Conservation (phyloP, 768 basidiomycete genomes). For the Crassisporium funariophilum region DNA sequence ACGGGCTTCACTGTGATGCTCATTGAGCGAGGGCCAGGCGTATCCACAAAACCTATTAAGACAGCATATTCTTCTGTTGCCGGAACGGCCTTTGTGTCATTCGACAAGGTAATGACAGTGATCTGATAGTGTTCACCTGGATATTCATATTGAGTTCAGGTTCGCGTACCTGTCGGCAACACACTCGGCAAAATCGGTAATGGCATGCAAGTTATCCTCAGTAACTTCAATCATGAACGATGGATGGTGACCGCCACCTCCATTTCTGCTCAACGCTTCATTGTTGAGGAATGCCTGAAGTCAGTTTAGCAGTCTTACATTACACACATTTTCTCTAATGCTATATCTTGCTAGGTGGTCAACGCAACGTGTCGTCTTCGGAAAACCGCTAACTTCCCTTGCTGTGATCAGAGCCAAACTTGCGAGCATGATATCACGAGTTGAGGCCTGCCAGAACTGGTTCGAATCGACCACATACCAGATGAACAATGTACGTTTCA, state of each 20-base stretch:
- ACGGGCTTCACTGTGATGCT: conserved; percentile 77
- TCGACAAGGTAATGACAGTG: conserved; percentile 66
- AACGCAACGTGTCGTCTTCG: conserved; percentile 87
- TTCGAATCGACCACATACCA: conserved; percentile 88
- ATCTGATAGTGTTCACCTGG: conserved; percentile 3
- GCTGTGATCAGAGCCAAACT: conserved; percentile 89
- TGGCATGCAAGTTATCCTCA: conserved; percentile 81
- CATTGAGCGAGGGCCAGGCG: conserved; percentile 67
- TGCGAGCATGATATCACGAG: conserved; percentile 85
- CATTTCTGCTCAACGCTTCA: conserved; percentile 72
- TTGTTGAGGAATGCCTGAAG: conserved; percentile 92
- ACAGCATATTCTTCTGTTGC: conserved; percentile 91
- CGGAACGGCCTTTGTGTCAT: conserved; percentile 86
- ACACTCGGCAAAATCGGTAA: conserved; percentile 86
- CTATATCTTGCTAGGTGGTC: conserved; percentile 63
- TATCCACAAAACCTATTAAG: conserved; percentile 88
- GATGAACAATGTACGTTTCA: conserved; percentile 75
- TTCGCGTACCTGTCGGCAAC: conserved; percentile 82
- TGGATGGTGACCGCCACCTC: conserved; percentile 83
- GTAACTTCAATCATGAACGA: conserved; percentile 88
- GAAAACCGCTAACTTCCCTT: conserved; percentile 79
- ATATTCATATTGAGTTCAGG: conserved; percentile 26
- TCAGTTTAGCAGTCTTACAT: conserved; percentile 28
- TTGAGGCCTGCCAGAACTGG: conserved; percentile 88
- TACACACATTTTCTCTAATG: conserved; percentile 5